Evolutionary conservation across 495 filamentous ascomycete species (phyloP).

Genomic region (Aspergillus conjunctus): DNA sequence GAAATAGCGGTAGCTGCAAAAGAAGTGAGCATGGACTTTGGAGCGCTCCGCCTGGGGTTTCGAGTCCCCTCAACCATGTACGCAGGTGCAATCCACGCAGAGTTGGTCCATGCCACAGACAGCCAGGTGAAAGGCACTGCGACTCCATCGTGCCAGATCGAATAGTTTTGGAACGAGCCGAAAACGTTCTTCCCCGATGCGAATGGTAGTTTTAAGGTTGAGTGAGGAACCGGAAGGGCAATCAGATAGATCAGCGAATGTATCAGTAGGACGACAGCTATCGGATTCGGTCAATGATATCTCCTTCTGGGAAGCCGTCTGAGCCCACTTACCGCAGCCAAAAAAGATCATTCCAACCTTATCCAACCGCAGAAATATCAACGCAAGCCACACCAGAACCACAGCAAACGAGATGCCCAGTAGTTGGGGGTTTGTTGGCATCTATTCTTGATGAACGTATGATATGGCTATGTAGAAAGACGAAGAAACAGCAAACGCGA

Average conservation of each 20-base stretch:
- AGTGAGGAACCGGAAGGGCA: background rate
- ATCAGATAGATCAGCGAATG: background rate
- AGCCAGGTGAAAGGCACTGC: background rate
- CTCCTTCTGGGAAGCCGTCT: background rate
- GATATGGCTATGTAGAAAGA: background rate
- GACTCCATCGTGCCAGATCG: background rate
- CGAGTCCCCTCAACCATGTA: background rate
- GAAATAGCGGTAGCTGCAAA: background rate
- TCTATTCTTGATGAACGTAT: background rate
- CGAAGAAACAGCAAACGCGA: background rate
- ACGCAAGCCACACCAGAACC: background rate
- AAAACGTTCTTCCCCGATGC: background rate
- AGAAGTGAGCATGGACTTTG: background rate
- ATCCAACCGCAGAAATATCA: background rate
- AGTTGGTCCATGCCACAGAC: background rate
- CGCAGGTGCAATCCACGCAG: background rate
- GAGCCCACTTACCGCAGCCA: background rate
- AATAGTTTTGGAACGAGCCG: background rate
- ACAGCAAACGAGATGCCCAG: background rate
- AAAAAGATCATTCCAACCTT: background rate
- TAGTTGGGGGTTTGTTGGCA: background rate
- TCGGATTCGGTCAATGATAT: background rate
- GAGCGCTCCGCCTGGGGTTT: background rate
- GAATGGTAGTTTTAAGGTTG: background rate
- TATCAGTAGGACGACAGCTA: background rate